These are phyloP conservation scores for Fusarium albidum DNA, from an alignment of 2,329 filamentous ascomycete genomes.

Conservation along the genomic window DNA sequence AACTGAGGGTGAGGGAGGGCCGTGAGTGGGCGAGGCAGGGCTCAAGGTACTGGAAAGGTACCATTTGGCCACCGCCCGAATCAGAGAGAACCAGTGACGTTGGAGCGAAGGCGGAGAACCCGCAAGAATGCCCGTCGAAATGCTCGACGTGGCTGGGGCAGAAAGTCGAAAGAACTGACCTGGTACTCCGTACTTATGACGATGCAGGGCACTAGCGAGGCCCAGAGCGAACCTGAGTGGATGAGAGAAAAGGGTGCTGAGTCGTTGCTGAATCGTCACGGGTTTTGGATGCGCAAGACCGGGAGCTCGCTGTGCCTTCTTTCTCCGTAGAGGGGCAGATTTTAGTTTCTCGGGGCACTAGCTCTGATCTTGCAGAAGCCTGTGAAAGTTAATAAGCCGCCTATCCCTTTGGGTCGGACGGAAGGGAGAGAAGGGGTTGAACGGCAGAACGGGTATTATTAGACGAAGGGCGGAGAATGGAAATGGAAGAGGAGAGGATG, in stretches of 20 bases:
- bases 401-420: neutral
- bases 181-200: conserved; percentile 31
- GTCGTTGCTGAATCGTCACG: conserved; percentile 24
- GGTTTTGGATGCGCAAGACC: conserved; percentile 4
- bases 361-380: conserved; percentile 7
- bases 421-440: conserved; percentile 6
- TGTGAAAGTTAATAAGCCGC: conserved; percentile 15
- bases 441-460: conserved; percentile 8
- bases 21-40: conserved; percentile 38
- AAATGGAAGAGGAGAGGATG: conserved; percentile 9
- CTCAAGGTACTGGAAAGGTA: conserved; percentile 32
- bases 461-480: conserved; percentile 29
- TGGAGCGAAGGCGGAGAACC: conserved; percentile 14
- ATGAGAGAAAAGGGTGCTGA: conserved; percentile 18
- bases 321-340: neutral
- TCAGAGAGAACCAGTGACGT: conserved; percentile 29
- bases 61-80: conserved; percentile 38
- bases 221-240: conserved; percentile 17
- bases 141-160: conserved; percentile 35
- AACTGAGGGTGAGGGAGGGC: conserved; percentile 37
- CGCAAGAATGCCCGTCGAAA: conserved; percentile 16
- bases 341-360: conserved; percentile 8
- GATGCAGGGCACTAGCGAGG: conserved; percentile 21
- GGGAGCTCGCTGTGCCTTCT: conserved; percentile 1
- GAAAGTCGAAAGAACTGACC: conserved; percentile 16